A percentile compares a stretch with the other conserved stretches of the same genome.
Evolutionary conservation across 169 alveolate genomes (phyloP).

Genomic region (Plasmodium coatneyi): DNA sequence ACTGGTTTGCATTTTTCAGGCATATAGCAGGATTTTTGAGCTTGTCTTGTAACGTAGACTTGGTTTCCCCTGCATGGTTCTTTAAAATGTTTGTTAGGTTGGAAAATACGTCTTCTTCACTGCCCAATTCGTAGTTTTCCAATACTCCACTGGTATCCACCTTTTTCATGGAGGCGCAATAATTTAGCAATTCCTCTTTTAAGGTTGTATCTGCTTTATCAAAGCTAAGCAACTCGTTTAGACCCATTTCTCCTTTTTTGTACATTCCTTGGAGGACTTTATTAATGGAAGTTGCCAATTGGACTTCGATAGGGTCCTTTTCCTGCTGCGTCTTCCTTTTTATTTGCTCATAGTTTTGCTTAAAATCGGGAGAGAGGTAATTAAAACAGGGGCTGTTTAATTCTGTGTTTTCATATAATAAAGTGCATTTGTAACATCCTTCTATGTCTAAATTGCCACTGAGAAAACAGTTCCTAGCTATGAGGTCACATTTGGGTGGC

Average conservation of each 20-base stretch:
- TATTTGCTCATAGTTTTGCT: not conserved
- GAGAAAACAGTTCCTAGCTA: not conserved
- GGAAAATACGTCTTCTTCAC: not conserved
- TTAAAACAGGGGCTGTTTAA: not conserved
- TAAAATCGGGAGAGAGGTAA: not conserved
- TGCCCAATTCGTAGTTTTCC: not conserved
- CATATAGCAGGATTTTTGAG: constrained; percentile 14
- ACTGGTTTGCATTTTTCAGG: not conserved
- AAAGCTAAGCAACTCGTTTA: not conserved
- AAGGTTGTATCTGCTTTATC: not conserved
- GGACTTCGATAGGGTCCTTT: not conserved
- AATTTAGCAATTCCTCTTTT: not conserved
- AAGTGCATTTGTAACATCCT: not conserved
- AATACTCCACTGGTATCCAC: constrained; percentile 9
- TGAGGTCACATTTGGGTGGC: not conserved
- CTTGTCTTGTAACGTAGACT: not conserved
- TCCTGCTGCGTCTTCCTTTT: not conserved
- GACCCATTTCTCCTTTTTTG: not conserved
- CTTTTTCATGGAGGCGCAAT: not conserved
- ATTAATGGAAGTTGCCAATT: not conserved
- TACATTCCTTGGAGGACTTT: not conserved
- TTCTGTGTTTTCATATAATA: not conserved
- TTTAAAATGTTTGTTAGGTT: not conserved
- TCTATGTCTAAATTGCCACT: not conserved
- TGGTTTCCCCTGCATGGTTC: not conserved